These are phyloP conservation scores for Cyclotella baltica DNA, from an alignment of 108 stramenopile genomes.

Conservation along the genomic window DNA sequence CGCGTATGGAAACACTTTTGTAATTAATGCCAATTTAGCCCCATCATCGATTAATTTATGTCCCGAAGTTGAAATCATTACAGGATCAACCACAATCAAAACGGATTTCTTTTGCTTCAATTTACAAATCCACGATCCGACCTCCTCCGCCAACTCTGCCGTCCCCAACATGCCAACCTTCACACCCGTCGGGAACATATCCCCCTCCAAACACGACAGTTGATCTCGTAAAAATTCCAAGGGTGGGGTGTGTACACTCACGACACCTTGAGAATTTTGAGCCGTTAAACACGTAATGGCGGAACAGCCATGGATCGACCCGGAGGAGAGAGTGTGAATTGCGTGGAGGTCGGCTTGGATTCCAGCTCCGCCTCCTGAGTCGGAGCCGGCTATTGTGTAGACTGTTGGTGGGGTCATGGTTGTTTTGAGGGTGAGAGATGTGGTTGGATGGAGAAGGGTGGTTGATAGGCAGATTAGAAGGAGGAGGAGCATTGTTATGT, in stretches of 20 bases:
- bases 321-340: conserved; percentile 76
- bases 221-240: conserved; percentile 63
- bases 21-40: conserved; percentile 74
- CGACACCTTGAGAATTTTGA: conserved; percentile 83
- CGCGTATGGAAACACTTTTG: conserved; percentile 79
- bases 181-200: conserved; percentile 84
- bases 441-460: background rate
- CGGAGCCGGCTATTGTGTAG: conserved; percentile 94
- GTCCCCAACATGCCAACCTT: conserved; percentile 95
- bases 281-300: conserved; percentile 93
- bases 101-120: conserved; percentile 46
- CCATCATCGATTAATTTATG: conserved; percentile 82
- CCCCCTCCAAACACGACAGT: conserved; percentile 68
- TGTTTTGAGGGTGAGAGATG: background rate
- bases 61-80: conserved; percentile 93
- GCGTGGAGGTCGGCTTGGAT: conserved; percentile 95
- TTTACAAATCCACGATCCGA: conserved; percentile 68
- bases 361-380: conserved; percentile 96
- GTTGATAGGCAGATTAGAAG: background rate
- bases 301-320: conserved; percentile 86
- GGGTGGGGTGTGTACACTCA: conserved; percentile 70
- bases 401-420: conserved; percentile 66
- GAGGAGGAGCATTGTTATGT: background rate
- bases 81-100: conserved; percentile 92
- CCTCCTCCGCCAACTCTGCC: conserved; percentile 67